Percentiles rank a stretch among this genome's conserved stretches.
Evolutionary conservation across 1,284 basidiomycete genomes (phyloP).

Genomic region (Ceraceosorus bombacis): DNA sequence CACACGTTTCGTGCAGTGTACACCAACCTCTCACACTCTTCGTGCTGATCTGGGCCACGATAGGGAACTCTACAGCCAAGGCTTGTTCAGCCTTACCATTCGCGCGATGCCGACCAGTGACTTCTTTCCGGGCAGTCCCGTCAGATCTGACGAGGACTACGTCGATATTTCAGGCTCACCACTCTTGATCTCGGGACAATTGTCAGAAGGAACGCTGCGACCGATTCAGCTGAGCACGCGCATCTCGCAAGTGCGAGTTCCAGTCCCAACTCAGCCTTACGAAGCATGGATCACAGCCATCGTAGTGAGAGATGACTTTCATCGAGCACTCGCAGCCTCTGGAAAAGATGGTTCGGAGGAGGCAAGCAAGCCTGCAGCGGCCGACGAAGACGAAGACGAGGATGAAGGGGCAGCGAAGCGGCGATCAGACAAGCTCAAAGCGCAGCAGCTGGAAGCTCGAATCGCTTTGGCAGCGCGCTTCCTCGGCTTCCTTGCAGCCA

Average conservation of each 20-base stretch:
- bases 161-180: slow-evolving; percentile 8
- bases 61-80: too few relatives aligned
- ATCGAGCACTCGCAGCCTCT: slow-evolving; percentile 31
- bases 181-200: background rate
- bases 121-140: too few relatives aligned
- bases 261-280: slow-evolving; percentile 33
- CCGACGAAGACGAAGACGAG: slow-evolving; percentile 20
- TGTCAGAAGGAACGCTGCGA: slow-evolving; percentile 6
- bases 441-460: slow-evolving; percentile 20
- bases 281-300: slow-evolving; percentile 41
- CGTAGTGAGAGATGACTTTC: slow-evolving; percentile 38
- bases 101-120: too few relatives aligned
- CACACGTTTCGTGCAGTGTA: too few relatives aligned
- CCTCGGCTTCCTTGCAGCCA: slow-evolving; percentile 43
- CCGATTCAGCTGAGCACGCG: slow-evolving; percentile 11
- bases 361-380: slow-evolving; percentile 21
- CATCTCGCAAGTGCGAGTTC: slow-evolving; percentile 24
- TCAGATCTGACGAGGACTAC: slow-evolving; percentile 10
- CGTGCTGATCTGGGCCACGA: too few relatives aligned
- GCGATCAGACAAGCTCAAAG: slow-evolving; percentile 2
- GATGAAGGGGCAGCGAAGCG: slow-evolving; percentile 2
- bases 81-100: too few relatives aligned
- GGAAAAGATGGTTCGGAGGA: slow-evolving; percentile 37
- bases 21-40: too few relatives aligned
- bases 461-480: slow-evolving; percentile 46